These are phyloP conservation scores for Diaporthe citriasiana DNA, from an alignment of 2,329 filamentous ascomycete genomes.

Conservation along the genomic window DNA sequence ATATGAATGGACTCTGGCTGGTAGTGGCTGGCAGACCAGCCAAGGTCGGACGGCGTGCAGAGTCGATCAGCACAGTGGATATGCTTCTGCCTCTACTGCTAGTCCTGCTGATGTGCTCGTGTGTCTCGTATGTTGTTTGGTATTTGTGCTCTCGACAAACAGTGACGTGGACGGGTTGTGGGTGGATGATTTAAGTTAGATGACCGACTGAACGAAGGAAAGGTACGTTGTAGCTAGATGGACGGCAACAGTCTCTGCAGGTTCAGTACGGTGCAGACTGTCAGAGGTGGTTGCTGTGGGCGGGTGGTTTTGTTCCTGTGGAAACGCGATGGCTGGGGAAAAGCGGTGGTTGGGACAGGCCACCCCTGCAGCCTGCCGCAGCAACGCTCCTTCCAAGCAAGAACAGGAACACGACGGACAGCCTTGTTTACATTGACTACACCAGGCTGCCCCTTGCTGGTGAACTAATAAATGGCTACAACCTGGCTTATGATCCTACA, in stretches of 20 bases:
- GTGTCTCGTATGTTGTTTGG: not conserved
- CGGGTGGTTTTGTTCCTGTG: constrained; percentile 40
- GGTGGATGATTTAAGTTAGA: not conserved
- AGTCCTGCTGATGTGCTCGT: not conserved
- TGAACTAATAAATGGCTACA: not conserved
- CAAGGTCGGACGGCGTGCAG: constrained; percentile 41
- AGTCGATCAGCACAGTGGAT: constrained; percentile 17
- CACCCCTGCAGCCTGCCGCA: constrained; percentile 28
- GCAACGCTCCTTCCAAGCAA: constrained; percentile 24
- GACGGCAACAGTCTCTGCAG: constrained; percentile 4
- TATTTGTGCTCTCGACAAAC: not conserved
- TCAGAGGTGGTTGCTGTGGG: constrained; percentile 35
- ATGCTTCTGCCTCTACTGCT: not conserved
- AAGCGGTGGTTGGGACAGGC: constrained; percentile 41
- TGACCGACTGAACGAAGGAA: constrained; percentile 1
- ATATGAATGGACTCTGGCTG: constrained; percentile 41
- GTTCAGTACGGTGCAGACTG: constrained; percentile 16
- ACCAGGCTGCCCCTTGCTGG: not conserved
- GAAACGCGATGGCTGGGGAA: constrained; percentile 43
- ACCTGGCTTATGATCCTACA: not conserved
- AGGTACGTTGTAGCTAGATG: not conserved
- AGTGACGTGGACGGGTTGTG: not conserved
- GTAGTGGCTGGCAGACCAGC: constrained; percentile 48
- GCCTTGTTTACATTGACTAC: not conserved
- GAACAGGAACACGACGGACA: constrained; percentile 4